Evolutionary conservation across 139 green algal genomes (phyloP), one percentile per base, ranked within the genome.

Genomic region (Haematococcus lacustris): DNA sequence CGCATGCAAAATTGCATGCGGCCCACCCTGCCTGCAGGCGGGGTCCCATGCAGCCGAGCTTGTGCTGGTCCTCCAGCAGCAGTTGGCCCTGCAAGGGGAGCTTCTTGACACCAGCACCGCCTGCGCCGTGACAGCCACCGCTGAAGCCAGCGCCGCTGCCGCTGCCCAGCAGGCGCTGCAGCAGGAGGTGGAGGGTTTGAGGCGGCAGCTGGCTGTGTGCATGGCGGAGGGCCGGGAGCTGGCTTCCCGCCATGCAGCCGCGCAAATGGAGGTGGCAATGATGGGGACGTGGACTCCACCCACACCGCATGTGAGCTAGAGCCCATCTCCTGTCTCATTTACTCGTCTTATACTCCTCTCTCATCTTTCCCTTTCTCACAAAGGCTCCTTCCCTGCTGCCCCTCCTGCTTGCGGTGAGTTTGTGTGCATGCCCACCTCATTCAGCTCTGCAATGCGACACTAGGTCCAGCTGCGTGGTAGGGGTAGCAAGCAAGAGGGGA

Each of bases 161-260:
- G 71, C 77, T 1, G 68, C 71, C 30, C 74, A 83, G 61, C 65
- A 83, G n/a, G n/a, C n/a, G n/a, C n/a, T n/a, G n/a, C n/a, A n/a
- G n/a, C n/a, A n/a, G n/a, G n/a, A n/a, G n/a, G n/a, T n/a, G n/a
- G n/a, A n/a, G n/a, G n/a, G n/a, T n/a, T n/a, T n/a, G n/a, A n/a
- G n/a, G 67, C 70, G 71, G 33, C 79, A 82, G 72, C 63, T 76
- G 53, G 26, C 34, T 6, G 53, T 68, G 33, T 53, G 9, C 1
- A 47, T 66, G 33, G 74, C 71, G 1, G 81, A 83, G 53, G 28
- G 39, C 9, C 61, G 68, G 62, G 62, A 71, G 70, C 67, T 83
- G 38, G 51, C 59, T 37, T 51, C 75, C 37, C 65, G 64, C 60
- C 68, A 71, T n/a, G 64, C 71, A 2, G 71, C 76, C 0, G 73